Evolutionary conservation across 306 rosid genomes (phyloP), one percentile per base, ranked within the genome.

Genomic region (Ziziphus jujuba): DNA sequence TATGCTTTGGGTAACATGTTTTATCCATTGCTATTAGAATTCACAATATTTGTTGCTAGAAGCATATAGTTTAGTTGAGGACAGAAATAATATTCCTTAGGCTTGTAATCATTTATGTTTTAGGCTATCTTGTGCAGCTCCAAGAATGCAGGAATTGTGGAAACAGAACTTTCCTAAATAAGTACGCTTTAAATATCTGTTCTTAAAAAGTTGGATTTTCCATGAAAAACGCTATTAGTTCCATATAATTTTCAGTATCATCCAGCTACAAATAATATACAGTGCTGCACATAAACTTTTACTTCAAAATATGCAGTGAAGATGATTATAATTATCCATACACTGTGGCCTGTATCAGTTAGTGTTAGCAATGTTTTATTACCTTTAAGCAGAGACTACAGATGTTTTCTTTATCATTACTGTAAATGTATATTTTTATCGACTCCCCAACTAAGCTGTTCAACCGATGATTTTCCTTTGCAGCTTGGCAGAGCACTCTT

Each of bases 401-500:
- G 8, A 55, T n/a, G 20, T 67, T 22, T 67, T 34, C 48, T 19
- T 35, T 22, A 5, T 14, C 45, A 40, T 40, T 44, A 17, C 31
- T n/a, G 17, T 40, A 43, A 35, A 53, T 22, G 40, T 40, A 0
- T 63, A 12, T 20, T 20, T 0, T n/a, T 25, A 5, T 23, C 24
- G 9, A 33, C 45, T 14, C 1, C 33, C 3, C 11, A 31, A 48
- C 43, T 48, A 55, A 5, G 31, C 49, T 31, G 63, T 59, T 80
- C 1, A 66, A 47, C 22, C 54, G 47, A 67, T 61, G 56, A 38
- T 55, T 63, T 28, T 22, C 52, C 52, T 20, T 31, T 86, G 90
- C 95, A 95, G 96, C 99, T 95, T 82, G 99, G 99, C 68, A 87
- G 97, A 72, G 77, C 66, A 28, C 89, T 95, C 50, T 95, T 95